Evolutionary conservation across 2,329 filamentous ascomycete genomes (phyloP).

Genomic region (Diaporthe sp.): DNA sequence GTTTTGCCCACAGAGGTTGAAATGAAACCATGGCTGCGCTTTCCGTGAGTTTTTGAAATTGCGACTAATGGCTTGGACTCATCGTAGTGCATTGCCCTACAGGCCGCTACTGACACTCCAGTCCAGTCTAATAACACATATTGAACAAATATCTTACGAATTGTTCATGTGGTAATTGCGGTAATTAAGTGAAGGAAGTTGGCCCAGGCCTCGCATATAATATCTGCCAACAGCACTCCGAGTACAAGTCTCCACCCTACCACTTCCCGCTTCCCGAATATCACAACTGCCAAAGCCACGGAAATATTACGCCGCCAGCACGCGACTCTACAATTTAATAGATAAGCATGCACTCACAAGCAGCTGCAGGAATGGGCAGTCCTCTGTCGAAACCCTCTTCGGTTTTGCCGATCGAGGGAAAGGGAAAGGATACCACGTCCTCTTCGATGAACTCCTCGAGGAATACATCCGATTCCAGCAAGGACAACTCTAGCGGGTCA

Average conservation of each 20-base stretch:
- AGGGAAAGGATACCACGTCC: too few relatives aligned
- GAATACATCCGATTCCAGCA: not conserved
- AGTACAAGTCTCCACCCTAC: not conserved
- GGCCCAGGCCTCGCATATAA: not conserved
- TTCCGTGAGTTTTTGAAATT: too few relatives aligned
- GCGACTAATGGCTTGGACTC: not conserved
- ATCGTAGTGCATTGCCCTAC: not conserved
- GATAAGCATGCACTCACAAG: too few relatives aligned
- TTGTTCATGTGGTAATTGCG: too few relatives aligned
- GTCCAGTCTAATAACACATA: not conserved
- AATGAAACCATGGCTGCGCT: not conserved
- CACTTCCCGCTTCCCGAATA: too few relatives aligned
- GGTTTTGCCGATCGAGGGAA: too few relatives aligned
- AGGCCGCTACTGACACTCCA: not conserved
- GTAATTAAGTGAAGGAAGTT: not conserved
- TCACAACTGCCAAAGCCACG: not conserved
- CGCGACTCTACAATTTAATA: not conserved
- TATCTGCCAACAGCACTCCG: not conserved
- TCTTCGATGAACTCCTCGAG: not conserved
- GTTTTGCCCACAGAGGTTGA: not conserved
- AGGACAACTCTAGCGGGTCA: not conserved
- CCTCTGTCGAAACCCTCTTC: not conserved
- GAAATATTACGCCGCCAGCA: not conserved
- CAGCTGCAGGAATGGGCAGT: not conserved
- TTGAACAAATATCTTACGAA: not conserved